Evolutionary conservation across 2,329 filamentous ascomycete species (phyloP).

Genomic region (Chaetomiaceae sp.): DNA sequence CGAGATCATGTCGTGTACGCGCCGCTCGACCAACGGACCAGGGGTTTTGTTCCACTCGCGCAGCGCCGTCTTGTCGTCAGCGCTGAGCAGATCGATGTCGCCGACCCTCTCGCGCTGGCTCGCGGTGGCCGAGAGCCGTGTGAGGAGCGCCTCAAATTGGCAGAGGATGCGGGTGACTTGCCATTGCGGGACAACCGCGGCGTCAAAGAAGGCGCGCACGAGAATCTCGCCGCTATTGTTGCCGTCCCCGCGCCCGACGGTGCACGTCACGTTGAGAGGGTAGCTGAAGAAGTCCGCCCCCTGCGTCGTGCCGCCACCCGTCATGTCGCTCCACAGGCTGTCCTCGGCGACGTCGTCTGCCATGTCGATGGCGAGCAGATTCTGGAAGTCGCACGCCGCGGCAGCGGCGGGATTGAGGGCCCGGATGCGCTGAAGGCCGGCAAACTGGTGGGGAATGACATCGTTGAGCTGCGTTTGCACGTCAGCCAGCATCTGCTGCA

Average conservation of each 20-base stretch:
- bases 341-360: constrained; percentile 9
- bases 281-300: constrained; percentile 23
- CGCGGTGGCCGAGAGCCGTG: constrained; percentile 6
- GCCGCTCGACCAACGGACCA: constrained; percentile 16
- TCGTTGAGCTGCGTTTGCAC: constrained; percentile 17
- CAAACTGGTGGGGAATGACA: constrained; percentile 19
- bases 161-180: constrained; percentile 17
- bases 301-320: constrained; percentile 16
- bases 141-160: constrained; percentile 17
- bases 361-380: constrained; percentile 19
- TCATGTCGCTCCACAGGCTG: constrained; percentile 22
- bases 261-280: constrained; percentile 23
- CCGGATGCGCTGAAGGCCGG: constrained; percentile 20
- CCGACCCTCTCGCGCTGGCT: constrained; percentile 2
- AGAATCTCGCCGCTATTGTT: constrained; percentile 4
- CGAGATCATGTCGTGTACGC: constrained; percentile 20
- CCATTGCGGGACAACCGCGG: constrained; percentile 17
- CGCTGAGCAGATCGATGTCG: constrained; percentile 13
- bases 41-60: constrained; percentile 18
- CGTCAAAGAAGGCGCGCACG: constrained; percentile 20
- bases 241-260: not conserved
- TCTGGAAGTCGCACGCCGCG: constrained; percentile 21
- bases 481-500: constrained; percentile 9
- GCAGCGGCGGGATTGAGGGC: constrained; percentile 6
- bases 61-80: constrained; percentile 14